A percentile compares a stretch with the other conserved stretches of the same genome.
Evolutionary conservation across 2,329 filamentous ascomycete genomes (phyloP).

Genomic region (Beauveria sp.): DNA sequence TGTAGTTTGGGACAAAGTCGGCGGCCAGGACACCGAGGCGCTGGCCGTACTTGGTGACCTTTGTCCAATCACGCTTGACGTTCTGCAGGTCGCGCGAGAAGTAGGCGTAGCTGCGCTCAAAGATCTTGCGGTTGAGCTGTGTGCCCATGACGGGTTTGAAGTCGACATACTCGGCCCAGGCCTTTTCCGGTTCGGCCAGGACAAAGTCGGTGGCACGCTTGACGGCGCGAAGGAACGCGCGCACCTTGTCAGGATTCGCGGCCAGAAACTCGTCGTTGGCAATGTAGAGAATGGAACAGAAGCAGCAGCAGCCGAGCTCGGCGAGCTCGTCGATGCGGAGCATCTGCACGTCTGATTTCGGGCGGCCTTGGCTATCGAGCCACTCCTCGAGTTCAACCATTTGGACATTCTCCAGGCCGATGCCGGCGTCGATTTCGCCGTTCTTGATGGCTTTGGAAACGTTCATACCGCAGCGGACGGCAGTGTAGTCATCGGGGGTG

Average conservation of each 20-base stretch:
- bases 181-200: conserved; percentile 51
- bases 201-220: conserved; percentile 70
- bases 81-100: conserved; percentile 70
- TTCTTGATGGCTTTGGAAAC: conserved; percentile 69
- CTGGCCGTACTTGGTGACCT: conserved; percentile 72
- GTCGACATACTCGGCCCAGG: conserved; percentile 62
- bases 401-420: conserved; percentile 74
- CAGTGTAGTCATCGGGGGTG: conserved; percentile 64
- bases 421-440: conserved; percentile 65
- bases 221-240: conserved; percentile 62
- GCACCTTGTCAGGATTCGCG: conserved; percentile 58
- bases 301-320: conserved; percentile 75
- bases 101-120: conserved; percentile 71
- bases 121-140: conserved; percentile 67
- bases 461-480: conserved; percentile 75
- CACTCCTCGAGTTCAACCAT: conserved; percentile 78
- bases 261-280: conserved; percentile 64
- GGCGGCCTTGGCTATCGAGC: conserved; percentile 56
- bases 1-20: conserved; percentile 64
- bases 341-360: conserved; percentile 66
- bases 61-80: conserved; percentile 65
- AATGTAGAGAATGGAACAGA: conserved; percentile 76
- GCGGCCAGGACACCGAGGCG: conserved; percentile 59
- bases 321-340: conserved; percentile 74
- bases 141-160: conserved; percentile 66